Conservation (phyloP, 768 basidiomycete genomes). For the Pleurotus citrinopileatus region DNA sequence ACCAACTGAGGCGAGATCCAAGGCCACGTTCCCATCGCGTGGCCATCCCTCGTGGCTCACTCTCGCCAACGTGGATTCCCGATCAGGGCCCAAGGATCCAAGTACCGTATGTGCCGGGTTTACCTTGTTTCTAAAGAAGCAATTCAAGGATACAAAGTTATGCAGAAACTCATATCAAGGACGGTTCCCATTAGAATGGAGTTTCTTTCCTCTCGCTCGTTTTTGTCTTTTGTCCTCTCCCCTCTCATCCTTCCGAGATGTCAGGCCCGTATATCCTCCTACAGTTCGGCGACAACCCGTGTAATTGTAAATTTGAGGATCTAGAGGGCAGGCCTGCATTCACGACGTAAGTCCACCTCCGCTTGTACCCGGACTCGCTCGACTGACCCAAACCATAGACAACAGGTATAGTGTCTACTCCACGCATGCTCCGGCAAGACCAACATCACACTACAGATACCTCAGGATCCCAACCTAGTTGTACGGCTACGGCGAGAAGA, state of each 20-base stretch:
- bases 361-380: constrained; percentile 4
- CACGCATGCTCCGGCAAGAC: not conserved
- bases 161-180: constrained; percentile 12
- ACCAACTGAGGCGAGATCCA: not conserved
- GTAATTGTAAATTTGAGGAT: constrained; percentile 61
- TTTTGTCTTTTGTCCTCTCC: constrained; percentile 12
- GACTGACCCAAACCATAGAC: constrained; percentile 10
- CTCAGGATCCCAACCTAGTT: constrained; percentile 54
- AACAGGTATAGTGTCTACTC: not conserved
- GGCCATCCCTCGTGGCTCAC: constrained; percentile 7
- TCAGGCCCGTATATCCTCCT: constrained; percentile 45
- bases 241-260: constrained; percentile 22
- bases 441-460: not conserved
- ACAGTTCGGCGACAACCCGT: constrained; percentile 65
- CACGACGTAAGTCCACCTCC: constrained; percentile 51
- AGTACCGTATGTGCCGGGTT: constrained; percentile 29
- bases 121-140: constrained; percentile 37
- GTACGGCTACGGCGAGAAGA: constrained; percentile 63
- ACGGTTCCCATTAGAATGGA: constrained; percentile 17
- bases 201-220: constrained; percentile 16
- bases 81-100: constrained; percentile 7
- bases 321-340: constrained; percentile 63
- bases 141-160: constrained; percentile 15
- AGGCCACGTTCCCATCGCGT: constrained; percentile 2
- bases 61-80: not conserved